These are phyloP conservation scores for Isoetes taiwanensis DNA, from an alignment of 75 land plant genomes.

Conservation along the genomic window DNA sequence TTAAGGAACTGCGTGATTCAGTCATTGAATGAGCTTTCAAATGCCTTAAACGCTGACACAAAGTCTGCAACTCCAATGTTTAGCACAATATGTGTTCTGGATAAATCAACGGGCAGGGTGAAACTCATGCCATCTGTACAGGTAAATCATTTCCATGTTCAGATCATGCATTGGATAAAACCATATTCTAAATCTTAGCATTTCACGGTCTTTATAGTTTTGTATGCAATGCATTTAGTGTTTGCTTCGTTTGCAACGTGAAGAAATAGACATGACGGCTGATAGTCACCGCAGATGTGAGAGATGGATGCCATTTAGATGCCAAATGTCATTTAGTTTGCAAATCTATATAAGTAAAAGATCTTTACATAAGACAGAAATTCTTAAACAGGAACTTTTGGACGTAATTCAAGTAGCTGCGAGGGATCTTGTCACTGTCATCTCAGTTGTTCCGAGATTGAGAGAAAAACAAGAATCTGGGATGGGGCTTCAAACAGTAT, in stretches of 20 bases:
- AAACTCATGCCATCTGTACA: constrained; percentile 15
- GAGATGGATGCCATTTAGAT: too few relatives aligned
- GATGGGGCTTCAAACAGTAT: background rate
- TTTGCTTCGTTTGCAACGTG: too few relatives aligned
- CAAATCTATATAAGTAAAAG: too few relatives aligned
- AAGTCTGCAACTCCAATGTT: constrained; percentile 17
- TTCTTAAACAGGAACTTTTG: constrained; percentile 13
- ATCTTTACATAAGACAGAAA: too few relatives aligned
- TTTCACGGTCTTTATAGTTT: too few relatives aligned
- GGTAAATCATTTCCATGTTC: too few relatives aligned
- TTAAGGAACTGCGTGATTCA: constrained; percentile 9
- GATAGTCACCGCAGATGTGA: too few relatives aligned
- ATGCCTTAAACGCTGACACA: constrained; percentile 12
- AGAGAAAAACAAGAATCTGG: background rate
- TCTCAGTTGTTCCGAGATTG: constrained; percentile 20
- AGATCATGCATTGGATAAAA: too few relatives aligned
- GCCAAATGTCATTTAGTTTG: too few relatives aligned
- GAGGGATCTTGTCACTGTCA: constrained; percentile 17
- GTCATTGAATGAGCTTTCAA: constrained; percentile 16
- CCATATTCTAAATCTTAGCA: too few relatives aligned
- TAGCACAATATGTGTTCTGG: constrained; percentile 12
- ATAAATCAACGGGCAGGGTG: constrained; percentile 17
- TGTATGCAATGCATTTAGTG: too few relatives aligned
- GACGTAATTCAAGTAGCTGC: constrained; percentile 18
- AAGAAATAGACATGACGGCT: too few relatives aligned